Evolutionary conservation across 352 stramenopile species (phyloP).

Genomic region (Nothophytophthora sp.): DNA sequence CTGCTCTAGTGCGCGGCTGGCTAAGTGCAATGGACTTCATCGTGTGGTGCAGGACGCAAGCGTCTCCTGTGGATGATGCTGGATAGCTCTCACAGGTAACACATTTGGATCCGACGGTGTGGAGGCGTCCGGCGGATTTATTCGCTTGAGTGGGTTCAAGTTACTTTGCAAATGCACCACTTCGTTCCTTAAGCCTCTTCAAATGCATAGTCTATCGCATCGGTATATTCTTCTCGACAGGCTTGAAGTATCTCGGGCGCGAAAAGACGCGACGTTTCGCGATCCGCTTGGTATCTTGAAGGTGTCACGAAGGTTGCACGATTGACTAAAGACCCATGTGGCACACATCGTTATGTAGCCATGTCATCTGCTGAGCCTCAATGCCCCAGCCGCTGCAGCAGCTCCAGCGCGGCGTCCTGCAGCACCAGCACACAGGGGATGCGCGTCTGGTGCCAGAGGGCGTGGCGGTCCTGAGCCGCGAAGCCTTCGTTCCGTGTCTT

Average conservation of each 20-base stretch:
- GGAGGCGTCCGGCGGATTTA: too few relatives aligned
- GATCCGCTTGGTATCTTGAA: neutral
- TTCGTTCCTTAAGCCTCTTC: too few relatives aligned
- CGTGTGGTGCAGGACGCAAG: too few relatives aligned
- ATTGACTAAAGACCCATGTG: too few relatives aligned
- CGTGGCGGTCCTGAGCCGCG: slow-evolving; percentile 46
- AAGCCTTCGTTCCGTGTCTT: slow-evolving; percentile 58
- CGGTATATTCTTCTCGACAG: neutral
- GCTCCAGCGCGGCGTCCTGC: slow-evolving; percentile 27
- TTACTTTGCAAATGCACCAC: too few relatives aligned
- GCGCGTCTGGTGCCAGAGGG: slow-evolving; percentile 49
- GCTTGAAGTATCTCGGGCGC: too few relatives aligned
- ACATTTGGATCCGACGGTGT: slow-evolving; percentile 7
- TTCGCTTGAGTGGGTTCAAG: too few relatives aligned
- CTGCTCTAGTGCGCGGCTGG: too few relatives aligned
- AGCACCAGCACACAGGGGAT: slow-evolving; percentile 67
- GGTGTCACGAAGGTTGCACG: too few relatives aligned
- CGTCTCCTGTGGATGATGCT: neutral
- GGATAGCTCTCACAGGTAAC: slow-evolving; percentile 12
- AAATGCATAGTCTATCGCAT: too few relatives aligned
- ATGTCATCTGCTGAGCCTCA: slow-evolving; percentile 5
- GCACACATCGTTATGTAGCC: slow-evolving; percentile 3
- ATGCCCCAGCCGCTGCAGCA: slow-evolving; percentile 26
- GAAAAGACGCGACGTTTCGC: slow-evolving; percentile 1
- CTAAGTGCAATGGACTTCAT: too few relatives aligned